A percentile compares a stretch with the other conserved stretches of the same genome.
Conservation (phyloP, 306 rosid genomes). For the Prunus armeniaca region DNA sequence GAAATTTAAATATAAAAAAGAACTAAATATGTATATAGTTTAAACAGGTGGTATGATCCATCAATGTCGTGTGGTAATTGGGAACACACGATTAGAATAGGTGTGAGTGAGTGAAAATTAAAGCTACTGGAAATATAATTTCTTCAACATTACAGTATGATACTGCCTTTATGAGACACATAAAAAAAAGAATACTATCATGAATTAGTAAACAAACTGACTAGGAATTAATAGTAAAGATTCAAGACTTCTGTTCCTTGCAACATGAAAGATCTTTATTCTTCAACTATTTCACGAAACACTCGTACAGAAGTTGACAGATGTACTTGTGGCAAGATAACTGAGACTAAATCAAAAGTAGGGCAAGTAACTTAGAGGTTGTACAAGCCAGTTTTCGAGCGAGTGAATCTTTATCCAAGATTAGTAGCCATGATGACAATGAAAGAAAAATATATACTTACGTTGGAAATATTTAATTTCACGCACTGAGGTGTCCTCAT, state of each 20-base stretch:
- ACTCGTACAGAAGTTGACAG: background rate
- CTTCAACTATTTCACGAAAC: background rate
- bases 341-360: background rate
- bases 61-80: background rate
- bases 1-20: conserved; percentile 18
- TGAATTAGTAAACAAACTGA: background rate
- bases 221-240: background rate
- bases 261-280: background rate
- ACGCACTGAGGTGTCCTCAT: conserved; percentile 37
- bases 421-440: background rate
- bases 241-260: background rate
- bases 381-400: background rate
- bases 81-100: background rate
- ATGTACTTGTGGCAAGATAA: background rate
- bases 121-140: background rate
- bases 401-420: background rate
- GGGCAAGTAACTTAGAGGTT: background rate
- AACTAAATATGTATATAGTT: background rate
- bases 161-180: background rate
- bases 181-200: background rate
- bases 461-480: conserved; percentile 55
- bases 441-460: conserved; percentile 30
- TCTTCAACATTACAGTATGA: background rate
- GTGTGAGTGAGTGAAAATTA: background rate
- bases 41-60: background rate